Evolutionary conservation across 139 green algal genomes (phyloP).

Genomic region (Penium margaritaceum): DNA sequence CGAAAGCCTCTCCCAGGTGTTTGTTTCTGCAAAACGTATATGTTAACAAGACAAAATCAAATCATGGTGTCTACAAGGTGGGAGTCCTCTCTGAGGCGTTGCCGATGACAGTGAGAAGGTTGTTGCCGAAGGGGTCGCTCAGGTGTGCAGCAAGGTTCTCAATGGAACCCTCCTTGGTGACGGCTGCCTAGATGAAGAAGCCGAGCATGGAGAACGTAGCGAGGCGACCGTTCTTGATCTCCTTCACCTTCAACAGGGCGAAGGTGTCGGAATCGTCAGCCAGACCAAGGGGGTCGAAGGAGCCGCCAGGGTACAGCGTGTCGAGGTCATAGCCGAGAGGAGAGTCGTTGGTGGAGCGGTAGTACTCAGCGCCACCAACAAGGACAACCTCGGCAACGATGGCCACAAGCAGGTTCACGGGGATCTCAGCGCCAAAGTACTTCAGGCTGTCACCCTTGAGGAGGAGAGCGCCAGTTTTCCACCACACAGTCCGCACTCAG

Average conservation of each 20-base stretch:
- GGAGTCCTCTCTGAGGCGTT: conserved; percentile 6
- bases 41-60: too few relatives aligned
- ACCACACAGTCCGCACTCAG: conserved; percentile 42
- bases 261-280: conserved; percentile 50
- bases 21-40: too few relatives aligned
- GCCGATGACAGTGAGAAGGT: conserved; percentile 52
- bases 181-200: conserved; percentile 63
- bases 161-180: conserved; percentile 79
- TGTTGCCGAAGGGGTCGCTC: conserved; percentile 74
- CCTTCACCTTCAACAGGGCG: conserved; percentile 75
- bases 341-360: conserved; percentile 70
- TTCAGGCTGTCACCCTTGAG: conserved; percentile 43
- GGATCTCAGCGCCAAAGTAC: conserved; percentile 37
- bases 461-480: conserved; percentile 40
- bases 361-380: conserved; percentile 75
- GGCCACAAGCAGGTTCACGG: conserved; percentile 39
- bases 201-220: conserved; percentile 76
- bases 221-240: conserved; percentile 92
- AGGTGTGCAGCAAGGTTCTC: conserved; percentile 85
- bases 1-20: too few relatives aligned
- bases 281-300: conserved; percentile 60
- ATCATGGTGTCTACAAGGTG: too few relatives aligned
- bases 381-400: conserved; percentile 36
- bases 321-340: conserved; percentile 68
- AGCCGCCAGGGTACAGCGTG: conserved; percentile 84